phyloP scores from a whole-genome alignment of 1,284 basidiomycete species.

The Ganoderma lucidum region DNA sequence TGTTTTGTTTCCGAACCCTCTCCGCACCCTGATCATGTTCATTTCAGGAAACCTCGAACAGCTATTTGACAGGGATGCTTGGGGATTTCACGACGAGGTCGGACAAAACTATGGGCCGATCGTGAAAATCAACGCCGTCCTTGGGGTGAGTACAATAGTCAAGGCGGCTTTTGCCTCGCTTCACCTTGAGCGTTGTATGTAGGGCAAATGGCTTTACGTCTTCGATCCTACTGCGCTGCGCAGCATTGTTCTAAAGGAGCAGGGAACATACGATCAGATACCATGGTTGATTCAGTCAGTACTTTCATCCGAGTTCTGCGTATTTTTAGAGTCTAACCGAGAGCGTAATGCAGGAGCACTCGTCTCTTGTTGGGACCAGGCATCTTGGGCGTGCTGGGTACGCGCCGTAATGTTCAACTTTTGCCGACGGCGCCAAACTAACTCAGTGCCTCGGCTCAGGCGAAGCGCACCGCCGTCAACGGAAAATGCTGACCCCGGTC shows the following conservation, averaged over 20 bases:
- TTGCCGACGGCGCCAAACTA: constrained; percentile 4
- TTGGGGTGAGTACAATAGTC: constrained; percentile 20
- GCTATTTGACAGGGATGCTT: constrained; percentile 31
- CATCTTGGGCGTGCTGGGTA: constrained; percentile 29
- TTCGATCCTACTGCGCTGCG: constrained; percentile 31
- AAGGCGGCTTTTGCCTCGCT: neutral
- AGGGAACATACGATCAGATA: constrained; percentile 30
- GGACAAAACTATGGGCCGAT: constrained; percentile 24
- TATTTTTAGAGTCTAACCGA: neutral
- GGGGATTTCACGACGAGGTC: constrained; percentile 31
- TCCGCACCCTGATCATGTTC: neutral
- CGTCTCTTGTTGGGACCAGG: constrained; percentile 30
- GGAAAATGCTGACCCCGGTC: constrained; percentile 42
- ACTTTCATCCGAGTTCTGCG: neutral
- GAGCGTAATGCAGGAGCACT: constrained; percentile 21
- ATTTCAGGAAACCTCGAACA: constrained; percentile 28
- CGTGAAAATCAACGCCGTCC: constrained; percentile 29
- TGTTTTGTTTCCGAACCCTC: constrained; percentile 17
- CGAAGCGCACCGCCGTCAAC: constrained; percentile 37
- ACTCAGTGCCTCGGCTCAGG: constrained; percentile 27
- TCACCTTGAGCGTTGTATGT: neutral
- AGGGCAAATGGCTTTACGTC: constrained; percentile 31
- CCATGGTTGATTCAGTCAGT: constrained; percentile 29
- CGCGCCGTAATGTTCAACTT: neutral
- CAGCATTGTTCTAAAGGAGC: constrained; percentile 26